Conservation (phyloP, 306 rosid species). For the Mimosa pudica region DNA sequence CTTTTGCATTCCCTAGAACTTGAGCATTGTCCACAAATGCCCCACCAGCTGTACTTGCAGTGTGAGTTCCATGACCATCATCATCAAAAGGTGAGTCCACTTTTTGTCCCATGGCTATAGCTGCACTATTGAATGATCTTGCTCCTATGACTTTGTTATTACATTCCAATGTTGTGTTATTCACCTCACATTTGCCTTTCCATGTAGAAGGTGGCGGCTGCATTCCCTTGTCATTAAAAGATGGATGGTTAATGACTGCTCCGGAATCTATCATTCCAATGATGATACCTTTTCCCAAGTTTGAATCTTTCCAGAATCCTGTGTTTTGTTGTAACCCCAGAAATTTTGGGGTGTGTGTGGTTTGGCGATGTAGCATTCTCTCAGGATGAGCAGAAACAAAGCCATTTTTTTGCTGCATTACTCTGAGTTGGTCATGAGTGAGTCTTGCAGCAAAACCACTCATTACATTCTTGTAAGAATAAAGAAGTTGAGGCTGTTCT, state of each 20-base stretch:
- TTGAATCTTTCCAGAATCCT: slow-evolving; percentile 68
- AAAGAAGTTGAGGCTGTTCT: slow-evolving; percentile 38
- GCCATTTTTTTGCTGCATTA: slow-evolving; percentile 50
- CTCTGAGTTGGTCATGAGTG: slow-evolving; percentile 51
- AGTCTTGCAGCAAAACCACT: slow-evolving; percentile 74
- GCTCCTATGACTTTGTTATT: slow-evolving; percentile 83
- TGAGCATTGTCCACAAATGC: slow-evolving; percentile 49
- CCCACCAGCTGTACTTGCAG: slow-evolving; percentile 53
- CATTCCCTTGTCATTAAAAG: slow-evolving; percentile 62
- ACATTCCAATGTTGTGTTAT: slow-evolving; percentile 45
- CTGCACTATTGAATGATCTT: slow-evolving; percentile 45
- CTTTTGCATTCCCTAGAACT: slow-evolving; percentile 67
- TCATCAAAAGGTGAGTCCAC: slow-evolving; percentile 42
- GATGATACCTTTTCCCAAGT: slow-evolving; percentile 65
- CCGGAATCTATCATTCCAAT: slow-evolving; percentile 77
- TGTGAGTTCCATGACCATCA: slow-evolving; percentile 57
- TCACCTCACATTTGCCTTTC: slow-evolving; percentile 74
- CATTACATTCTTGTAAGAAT: slow-evolving; percentile 52
- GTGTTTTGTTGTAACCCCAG: slow-evolving; percentile 54
- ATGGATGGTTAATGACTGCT: slow-evolving; percentile 58
- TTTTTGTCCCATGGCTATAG: slow-evolving; percentile 19
- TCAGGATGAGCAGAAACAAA: slow-evolving; percentile 52
- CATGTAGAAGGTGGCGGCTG: slow-evolving; percentile 73
- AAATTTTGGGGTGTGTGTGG: slow-evolving; percentile 61
- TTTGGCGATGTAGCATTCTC: slow-evolving; percentile 46